Evolutionary conservation across 176 grass and related monocot genomes (phyloP).

Genomic region (Oryza officinalis): DNA sequence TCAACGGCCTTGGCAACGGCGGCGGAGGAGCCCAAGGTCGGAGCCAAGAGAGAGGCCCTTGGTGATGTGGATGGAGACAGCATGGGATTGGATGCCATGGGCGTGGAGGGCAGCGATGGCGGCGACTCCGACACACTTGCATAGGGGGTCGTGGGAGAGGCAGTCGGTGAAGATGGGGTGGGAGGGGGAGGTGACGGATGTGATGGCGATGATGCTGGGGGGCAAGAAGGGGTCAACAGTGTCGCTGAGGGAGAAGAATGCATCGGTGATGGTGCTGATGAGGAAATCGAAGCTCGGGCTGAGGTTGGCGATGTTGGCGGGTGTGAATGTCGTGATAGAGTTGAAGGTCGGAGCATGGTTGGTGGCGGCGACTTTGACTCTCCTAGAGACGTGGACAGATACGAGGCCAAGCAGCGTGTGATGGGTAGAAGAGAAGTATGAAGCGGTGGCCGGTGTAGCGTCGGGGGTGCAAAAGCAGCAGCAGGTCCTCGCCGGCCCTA

Average conservation of each 20-base stretch:
- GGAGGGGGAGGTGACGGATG: constrained; percentile 40
- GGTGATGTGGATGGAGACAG: constrained; percentile 54
- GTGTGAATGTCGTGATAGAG: constrained; percentile 48
- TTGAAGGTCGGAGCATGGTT: constrained; percentile 46
- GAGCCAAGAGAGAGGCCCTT: constrained; percentile 71
- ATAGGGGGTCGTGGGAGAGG: constrained; percentile 53
- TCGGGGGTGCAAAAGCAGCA: too few relatives aligned
- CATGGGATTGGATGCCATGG: constrained; percentile 50
- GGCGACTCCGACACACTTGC: constrained; percentile 58
- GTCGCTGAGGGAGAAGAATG: constrained; percentile 49
- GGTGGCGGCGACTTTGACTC: neutral
- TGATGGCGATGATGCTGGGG: constrained; percentile 44
- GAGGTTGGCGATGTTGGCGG: constrained; percentile 44
- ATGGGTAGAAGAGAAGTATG: constrained; percentile 18
- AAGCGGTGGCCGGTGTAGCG: neutral
- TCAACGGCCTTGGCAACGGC: constrained; percentile 51
- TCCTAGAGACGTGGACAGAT: neutral
- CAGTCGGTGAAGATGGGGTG: constrained; percentile 39
- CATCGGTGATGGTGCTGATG: constrained; percentile 45
- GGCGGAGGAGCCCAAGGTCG: constrained; percentile 45
- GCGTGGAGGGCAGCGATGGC: constrained; percentile 45
- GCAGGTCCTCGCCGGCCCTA: too few relatives aligned
- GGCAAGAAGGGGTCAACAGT: constrained; percentile 51
- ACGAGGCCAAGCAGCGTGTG: neutral
- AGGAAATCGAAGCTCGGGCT: constrained; percentile 52